A percentile compares a stretch with the other conserved stretches of the same genome.
Conservation (phyloP, 208 protist species). For the Leishmania lainsoni region DNA sequence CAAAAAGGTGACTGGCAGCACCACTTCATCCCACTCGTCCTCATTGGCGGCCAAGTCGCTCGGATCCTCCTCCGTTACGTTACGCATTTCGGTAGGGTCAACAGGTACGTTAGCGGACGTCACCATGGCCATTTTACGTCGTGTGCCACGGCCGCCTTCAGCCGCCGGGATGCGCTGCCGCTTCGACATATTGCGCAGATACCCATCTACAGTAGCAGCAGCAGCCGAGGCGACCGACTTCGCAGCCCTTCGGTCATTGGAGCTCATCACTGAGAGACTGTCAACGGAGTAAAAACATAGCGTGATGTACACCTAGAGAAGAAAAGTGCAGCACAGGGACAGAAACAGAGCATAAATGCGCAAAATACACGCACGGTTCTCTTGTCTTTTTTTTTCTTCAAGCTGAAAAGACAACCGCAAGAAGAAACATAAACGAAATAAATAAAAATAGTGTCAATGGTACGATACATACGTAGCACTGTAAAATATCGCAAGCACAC, state of each 20-base stretch:
- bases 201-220: slow-evolving; percentile 79
- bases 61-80: not conserved
- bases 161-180: slow-evolving; percentile 71
- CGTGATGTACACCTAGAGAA: not conserved
- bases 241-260: slow-evolving; percentile 10
- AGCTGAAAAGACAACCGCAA: not conserved
- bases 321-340: not conserved
- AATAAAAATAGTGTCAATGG: not conserved
- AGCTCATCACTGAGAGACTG: slow-evolving; percentile 15
- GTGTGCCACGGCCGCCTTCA: slow-evolving; percentile 79
- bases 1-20: slow-evolving; percentile 33
- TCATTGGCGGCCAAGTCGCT: slow-evolving; percentile 38
- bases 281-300: not conserved
- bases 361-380: not conserved
- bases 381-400: not conserved
- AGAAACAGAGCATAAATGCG: not conserved
- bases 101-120: slow-evolving; percentile 45
- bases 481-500: not conserved
- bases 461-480: not conserved
- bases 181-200: slow-evolving; percentile 80
- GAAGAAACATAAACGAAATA: not conserved
- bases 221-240: slow-evolving; percentile 62
- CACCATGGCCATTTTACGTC: slow-evolving; percentile 83
- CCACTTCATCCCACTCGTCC: slow-evolving; percentile 90
- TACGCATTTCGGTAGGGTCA: not conserved